These are phyloP conservation scores for Pichia sp. DNA, from an alignment of 1,139 yeast genomes.

Conservation along the genomic window DNA sequence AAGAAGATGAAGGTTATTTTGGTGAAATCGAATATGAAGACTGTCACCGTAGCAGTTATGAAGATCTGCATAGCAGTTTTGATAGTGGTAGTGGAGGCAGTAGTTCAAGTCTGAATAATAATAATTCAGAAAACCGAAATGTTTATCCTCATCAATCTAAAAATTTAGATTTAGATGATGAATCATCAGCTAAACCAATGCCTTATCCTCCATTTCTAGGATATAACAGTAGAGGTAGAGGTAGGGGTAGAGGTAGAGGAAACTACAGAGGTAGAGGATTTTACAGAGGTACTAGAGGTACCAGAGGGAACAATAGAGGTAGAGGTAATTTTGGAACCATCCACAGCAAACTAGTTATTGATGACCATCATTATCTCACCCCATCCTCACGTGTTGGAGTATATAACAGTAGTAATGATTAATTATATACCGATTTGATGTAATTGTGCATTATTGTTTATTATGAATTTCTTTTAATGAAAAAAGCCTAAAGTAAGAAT, in stretches of 20 bases:
- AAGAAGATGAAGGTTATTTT: conserved; percentile 1
- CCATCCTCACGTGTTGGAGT: conserved; percentile 17
- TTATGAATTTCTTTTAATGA: no score
- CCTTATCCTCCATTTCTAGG: no score
- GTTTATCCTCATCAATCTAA: no score
- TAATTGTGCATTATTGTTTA: not conserved
- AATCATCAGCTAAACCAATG: no score
- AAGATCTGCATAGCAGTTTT: no score
- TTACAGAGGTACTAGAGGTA: no score
- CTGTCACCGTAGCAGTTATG: not conserved
- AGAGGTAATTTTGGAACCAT: not conserved
- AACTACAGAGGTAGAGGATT: no score
- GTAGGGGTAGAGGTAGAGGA: no score
- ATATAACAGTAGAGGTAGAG: no score
- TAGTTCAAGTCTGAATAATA: not conserved
- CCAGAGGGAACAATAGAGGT: conserved; percentile 2
- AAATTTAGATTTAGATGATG: no score
- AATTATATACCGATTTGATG: not conserved
- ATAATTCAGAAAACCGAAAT: no score
- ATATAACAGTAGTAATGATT: conserved; percentile 2
- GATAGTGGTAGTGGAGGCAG: not conserved
- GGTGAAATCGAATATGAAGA: not conserved
- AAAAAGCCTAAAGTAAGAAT: not conserved
- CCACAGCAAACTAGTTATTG: conserved; percentile 11
- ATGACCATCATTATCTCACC: conserved; percentile 13